phyloP scores from a whole-genome alignment of 176 grass and related monocot genomes.

The Musa beccarii region DNA sequence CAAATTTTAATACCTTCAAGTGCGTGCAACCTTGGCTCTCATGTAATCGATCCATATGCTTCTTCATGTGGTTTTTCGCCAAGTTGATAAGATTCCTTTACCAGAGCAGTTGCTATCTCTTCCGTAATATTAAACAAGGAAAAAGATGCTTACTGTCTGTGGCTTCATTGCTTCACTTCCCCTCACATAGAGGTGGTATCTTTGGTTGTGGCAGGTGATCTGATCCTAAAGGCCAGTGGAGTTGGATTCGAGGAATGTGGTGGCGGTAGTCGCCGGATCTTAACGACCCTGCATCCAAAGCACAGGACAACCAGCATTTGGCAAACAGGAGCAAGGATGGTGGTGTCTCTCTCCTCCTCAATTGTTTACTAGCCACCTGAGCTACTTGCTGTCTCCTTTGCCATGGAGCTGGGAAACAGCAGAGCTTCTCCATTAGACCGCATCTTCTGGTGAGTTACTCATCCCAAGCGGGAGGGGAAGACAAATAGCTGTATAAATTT shows the following conservation, averaged over 20 bases:
- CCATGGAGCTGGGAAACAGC: neutral
- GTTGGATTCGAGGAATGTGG: constrained; percentile 52
- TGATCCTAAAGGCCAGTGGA: constrained; percentile 5
- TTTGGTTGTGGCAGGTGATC: constrained; percentile 46
- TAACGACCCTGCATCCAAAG: constrained; percentile 40
- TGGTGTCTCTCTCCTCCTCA: constrained; percentile 2
- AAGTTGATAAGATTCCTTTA: constrained; percentile 30
- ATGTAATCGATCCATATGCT: neutral
- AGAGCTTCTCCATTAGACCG: constrained; percentile 11
- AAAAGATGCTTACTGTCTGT: constrained; percentile 44
- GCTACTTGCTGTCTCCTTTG: constrained; percentile 10
- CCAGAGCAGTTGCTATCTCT: constrained; percentile 36
- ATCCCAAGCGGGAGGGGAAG: neutral
- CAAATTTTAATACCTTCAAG: neutral
- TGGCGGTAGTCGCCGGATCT: constrained; percentile 38
- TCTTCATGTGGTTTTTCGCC: constrained; percentile 34
- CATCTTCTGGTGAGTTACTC: constrained; percentile 26
- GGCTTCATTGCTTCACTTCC: constrained; percentile 17
- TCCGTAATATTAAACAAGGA: constrained; percentile 26
- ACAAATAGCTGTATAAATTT: constrained; percentile 24
- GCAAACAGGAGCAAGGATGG: neutral
- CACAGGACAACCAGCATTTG: constrained; percentile 26
- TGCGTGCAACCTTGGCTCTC: neutral
- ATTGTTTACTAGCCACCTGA: constrained; percentile 8
- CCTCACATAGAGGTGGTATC: constrained; percentile 22